A percentile compares a stretch with the other conserved stretches of the same genome.
Evolutionary conservation across 176 grass and related monocot genomes (phyloP).

Genomic region (Oryza glumipatula): DNA sequence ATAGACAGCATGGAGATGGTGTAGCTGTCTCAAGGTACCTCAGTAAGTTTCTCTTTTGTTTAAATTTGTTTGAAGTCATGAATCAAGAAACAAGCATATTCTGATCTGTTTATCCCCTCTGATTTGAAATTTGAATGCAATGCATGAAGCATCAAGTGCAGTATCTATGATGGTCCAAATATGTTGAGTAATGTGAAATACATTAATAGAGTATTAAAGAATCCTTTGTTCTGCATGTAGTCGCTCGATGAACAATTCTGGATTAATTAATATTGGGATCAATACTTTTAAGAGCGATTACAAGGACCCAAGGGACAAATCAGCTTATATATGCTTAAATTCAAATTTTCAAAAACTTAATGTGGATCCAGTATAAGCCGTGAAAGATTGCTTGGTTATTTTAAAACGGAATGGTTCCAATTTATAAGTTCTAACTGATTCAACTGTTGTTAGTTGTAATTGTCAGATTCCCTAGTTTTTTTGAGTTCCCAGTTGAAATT

Average conservation of each 20-base stretch:
- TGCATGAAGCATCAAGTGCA: not conserved
- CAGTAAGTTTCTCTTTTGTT: slow-evolving; percentile 70
- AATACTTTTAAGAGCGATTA: not conserved
- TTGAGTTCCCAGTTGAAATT: not conserved
- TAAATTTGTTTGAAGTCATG: slow-evolving; percentile 31
- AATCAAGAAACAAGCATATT: slow-evolving; percentile 33
- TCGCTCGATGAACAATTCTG: not conserved
- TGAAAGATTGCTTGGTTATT: not conserved
- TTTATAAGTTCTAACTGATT: not conserved
- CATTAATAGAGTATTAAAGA: slow-evolving; percentile 9
- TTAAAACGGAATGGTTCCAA: not conserved
- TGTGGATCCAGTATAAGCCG: not conserved
- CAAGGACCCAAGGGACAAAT: not conserved
- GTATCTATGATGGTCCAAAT: not conserved
- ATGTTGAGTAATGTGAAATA: not conserved
- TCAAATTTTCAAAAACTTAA: not conserved
- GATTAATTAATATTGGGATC: not conserved
- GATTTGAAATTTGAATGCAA: slow-evolving; percentile 27
- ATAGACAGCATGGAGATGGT: slow-evolving; percentile 66
- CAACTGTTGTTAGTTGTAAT: not conserved
- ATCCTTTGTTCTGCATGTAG: not conserved
- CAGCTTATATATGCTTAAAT: not conserved
- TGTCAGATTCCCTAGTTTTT: not conserved
- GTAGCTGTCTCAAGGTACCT: slow-evolving; percentile 95
- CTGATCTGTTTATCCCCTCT: slow-evolving; percentile 14